A percentile compares a stretch with the other conserved stretches of the same genome.
Evolutionary conservation across 352 stramenopile genomes (phyloP).

Genomic region (Elongisporangium prolatum): DNA sequence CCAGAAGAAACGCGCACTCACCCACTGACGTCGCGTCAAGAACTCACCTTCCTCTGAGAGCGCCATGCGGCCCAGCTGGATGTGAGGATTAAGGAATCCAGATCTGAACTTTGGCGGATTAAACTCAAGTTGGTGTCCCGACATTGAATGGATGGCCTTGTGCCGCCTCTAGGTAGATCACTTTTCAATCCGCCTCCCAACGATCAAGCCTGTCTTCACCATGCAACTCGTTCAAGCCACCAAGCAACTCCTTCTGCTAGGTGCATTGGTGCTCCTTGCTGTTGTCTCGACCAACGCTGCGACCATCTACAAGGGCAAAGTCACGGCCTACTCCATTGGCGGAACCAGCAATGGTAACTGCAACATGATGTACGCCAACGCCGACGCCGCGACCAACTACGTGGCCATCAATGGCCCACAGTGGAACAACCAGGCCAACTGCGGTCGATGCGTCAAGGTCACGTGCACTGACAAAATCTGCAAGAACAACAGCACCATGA

Average conservation of each 20-base stretch:
- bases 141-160: too few species aligned
- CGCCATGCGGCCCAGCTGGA: too few species aligned
- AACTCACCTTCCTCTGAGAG: too few species aligned
- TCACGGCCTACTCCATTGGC: slow-evolving; percentile 26
- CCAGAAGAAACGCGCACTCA: too few species aligned
- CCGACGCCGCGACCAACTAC: slow-evolving; percentile 24
- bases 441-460: slow-evolving; percentile 40
- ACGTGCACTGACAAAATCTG: slow-evolving; percentile 49
- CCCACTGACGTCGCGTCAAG: too few species aligned
- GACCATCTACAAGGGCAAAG: slow-evolving; percentile 11
- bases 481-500: slow-evolving; percentile 12
- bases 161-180: too few species aligned
- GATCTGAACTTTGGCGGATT: too few species aligned
- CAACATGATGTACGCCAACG: slow-evolving; percentile 35
- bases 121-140: too few species aligned
- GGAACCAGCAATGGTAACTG: slow-evolving; percentile 31
- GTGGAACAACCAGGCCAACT: slow-evolving; percentile 37
- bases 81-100: too few species aligned
- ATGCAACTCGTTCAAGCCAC: too few species aligned
- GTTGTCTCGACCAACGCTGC: not conserved
- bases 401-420: slow-evolving; percentile 35
- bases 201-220: too few species aligned
- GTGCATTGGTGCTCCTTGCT: not conserved
- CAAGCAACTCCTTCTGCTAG: not conserved
- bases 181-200: too few species aligned